Evolutionary conservation across 23 red algal species (phyloP).

Genomic region (Agarophyton chilense): DNA sequence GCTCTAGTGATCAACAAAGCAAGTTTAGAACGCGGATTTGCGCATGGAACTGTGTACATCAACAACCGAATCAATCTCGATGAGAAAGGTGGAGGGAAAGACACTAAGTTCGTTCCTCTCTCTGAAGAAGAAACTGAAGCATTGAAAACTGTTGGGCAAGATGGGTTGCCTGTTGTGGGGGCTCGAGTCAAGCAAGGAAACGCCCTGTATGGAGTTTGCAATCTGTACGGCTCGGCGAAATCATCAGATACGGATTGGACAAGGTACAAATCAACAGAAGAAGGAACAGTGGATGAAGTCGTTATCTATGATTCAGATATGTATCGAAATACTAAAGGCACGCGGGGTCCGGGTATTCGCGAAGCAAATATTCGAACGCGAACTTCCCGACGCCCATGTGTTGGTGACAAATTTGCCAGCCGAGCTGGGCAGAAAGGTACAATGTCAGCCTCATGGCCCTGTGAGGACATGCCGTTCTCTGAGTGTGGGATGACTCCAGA

Average conservation of each 20-base stretch:
- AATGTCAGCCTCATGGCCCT: constrained; percentile 78
- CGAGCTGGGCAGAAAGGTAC: constrained; percentile 97
- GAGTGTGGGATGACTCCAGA: constrained; percentile 92
- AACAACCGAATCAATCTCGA: constrained; percentile 83
- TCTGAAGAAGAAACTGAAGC: constrained; percentile 31
- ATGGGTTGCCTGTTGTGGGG: constrained; percentile 85
- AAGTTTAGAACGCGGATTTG: constrained; percentile 88
- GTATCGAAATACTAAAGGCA: constrained; percentile 25
- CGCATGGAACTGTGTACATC: constrained; percentile 81
- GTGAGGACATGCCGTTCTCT: constrained; percentile 98
- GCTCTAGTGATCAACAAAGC: constrained; percentile 91
- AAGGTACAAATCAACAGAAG: constrained; percentile 65
- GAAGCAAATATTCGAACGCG: constrained; percentile 72
- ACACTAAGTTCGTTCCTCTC: constrained; percentile 38
- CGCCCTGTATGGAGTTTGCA: constrained; percentile 55
- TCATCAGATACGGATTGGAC: constrained; percentile 44
- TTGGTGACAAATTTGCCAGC: constrained; percentile 98
- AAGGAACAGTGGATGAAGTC: constrained; percentile 74
- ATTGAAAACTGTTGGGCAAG: constrained; percentile 53
- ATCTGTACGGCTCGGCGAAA: neutral
- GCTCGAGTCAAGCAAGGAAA: constrained; percentile 67
- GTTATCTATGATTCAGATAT: constrained; percentile 32
- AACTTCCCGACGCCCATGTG: constrained; percentile 71
- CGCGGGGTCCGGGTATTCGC: constrained; percentile 41
- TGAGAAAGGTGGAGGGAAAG: constrained; percentile 20